A percentile compares a stretch with the other conserved stretches of the same genome.
These are phyloP conservation scores for Colletotrichum phormii DNA, from an alignment of 2,329 filamentous ascomycete genomes.

Conservation along the genomic window DNA sequence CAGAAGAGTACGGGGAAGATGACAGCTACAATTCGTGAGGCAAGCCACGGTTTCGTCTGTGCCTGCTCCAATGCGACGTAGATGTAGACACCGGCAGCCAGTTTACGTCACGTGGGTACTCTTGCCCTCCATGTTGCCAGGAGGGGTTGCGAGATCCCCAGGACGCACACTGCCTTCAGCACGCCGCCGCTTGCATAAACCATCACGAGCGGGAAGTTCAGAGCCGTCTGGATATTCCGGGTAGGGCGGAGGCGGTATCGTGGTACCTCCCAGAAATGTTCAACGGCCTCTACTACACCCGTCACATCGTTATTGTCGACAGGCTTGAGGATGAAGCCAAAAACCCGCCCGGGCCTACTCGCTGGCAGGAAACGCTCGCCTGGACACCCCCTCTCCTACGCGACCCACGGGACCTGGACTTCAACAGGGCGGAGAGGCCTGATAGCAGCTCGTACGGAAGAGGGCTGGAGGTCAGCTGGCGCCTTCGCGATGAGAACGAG, in stretches of 20 bases:
- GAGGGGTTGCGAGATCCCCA: not conserved
- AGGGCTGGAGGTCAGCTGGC: not conserved
- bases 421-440: not conserved
- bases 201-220: slow-evolving; percentile 6
- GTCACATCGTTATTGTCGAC: not conserved
- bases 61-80: not conserved
- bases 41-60: not conserved
- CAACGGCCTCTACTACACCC: not conserved
- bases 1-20: not conserved
- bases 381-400: not conserved
- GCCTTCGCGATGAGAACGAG: not conserved
- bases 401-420: not conserved
- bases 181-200: not conserved
- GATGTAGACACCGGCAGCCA: slow-evolving; percentile 13
- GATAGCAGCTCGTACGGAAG: not conserved
- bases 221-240: not conserved
- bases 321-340: not conserved
- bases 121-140: not conserved
- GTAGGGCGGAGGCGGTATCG: not conserved
- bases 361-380: not conserved
- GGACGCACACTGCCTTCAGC: not conserved
- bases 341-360: not conserved
- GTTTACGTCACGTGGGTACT: not conserved
- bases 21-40: slow-evolving; percentile 2
- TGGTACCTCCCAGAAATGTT: not conserved